A percentile compares a stretch with the other conserved stretches of the same genome.
These are phyloP conservation scores for Dictyostelium firmibasis DNA, from an alignment of 78 protist genomes.

Conservation along the genomic window DNA sequence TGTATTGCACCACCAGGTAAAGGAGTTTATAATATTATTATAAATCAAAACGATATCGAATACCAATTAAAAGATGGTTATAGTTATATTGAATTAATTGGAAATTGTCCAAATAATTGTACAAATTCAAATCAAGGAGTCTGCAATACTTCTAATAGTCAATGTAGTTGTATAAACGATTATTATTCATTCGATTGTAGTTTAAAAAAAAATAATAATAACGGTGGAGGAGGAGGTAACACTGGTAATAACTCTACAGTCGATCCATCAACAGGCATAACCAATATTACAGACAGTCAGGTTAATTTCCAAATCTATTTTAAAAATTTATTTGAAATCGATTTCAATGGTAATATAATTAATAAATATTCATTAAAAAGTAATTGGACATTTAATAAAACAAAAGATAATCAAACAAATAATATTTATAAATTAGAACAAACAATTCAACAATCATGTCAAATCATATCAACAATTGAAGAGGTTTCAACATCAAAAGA, in stretches of 20 bases:
- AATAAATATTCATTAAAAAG: neutral
- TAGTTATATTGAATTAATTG: too few species aligned
- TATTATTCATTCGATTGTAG: neutral
- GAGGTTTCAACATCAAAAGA: neutral
- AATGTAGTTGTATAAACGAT: neutral
- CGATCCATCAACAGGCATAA: neutral
- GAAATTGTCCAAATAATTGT: neutral
- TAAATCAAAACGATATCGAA: neutral
- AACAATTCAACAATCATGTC: neutral
- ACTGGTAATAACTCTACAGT: neutral
- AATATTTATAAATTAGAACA: neutral
- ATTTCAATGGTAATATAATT: neutral
- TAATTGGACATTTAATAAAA: neutral
- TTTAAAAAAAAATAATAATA: too few species aligned
- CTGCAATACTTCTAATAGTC: neutral
- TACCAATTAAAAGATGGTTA: neutral
- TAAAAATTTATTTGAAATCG: neutral
- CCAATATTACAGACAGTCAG: neutral
- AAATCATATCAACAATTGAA: neutral
- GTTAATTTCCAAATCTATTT: neutral
- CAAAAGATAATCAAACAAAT: neutral
- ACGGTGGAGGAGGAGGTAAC: neutral
- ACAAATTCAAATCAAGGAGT: neutral
- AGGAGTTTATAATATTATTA: neutral
- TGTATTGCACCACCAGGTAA: neutral